Conservation (phyloP, 768 basidiomycete species). For the Asterophora lycoperdoides region DNA sequence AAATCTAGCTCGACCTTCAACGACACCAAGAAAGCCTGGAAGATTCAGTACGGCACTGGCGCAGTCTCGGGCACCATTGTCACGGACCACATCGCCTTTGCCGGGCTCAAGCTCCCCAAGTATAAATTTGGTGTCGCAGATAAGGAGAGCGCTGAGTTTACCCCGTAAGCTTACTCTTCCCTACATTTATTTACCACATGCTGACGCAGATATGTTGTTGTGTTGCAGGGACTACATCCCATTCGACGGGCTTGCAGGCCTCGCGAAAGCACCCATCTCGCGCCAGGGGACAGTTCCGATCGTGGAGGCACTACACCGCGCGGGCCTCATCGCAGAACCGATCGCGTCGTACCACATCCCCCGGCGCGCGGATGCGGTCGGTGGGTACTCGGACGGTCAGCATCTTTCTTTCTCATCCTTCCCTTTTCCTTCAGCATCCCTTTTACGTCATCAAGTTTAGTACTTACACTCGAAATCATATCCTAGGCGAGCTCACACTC, state of each 20-base stretch:
- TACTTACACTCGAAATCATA: conserved; percentile 3
- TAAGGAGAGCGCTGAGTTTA: conserved; percentile 52
- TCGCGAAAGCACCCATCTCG: conserved; percentile 41
- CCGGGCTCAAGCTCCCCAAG: conserved; percentile 45
- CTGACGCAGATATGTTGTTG: too few species aligned
- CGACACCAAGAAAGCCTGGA: conserved; percentile 42
- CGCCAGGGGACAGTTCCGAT: conserved; percentile 51
- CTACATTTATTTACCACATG: too few species aligned
- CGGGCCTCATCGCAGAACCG: conserved; percentile 44
- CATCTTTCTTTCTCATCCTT: too few species aligned
- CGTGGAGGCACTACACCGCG: conserved; percentile 48
- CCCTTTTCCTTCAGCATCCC: too few species aligned
- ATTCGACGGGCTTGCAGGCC: conserved; percentile 59
- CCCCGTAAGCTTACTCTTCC: conserved; percentile 25
- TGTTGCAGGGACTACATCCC: conserved; percentile 25
- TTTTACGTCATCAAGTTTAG: too few species aligned
- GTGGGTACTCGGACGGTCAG: too few species aligned
- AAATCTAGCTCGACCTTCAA: conserved; percentile 54
- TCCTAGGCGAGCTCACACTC: conserved; percentile 59
- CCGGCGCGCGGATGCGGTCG: conserved; percentile 41
- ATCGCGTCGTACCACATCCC: conserved; percentile 70
- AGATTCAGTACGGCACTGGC: conserved; percentile 52
- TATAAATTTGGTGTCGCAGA: conserved; percentile 63
- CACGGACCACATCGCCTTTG: conserved; percentile 54
- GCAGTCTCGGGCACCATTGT: conserved; percentile 53